phyloP scores from a whole-genome alignment of 1,284 basidiomycete species.

The Xanthoconium separans region DNA sequence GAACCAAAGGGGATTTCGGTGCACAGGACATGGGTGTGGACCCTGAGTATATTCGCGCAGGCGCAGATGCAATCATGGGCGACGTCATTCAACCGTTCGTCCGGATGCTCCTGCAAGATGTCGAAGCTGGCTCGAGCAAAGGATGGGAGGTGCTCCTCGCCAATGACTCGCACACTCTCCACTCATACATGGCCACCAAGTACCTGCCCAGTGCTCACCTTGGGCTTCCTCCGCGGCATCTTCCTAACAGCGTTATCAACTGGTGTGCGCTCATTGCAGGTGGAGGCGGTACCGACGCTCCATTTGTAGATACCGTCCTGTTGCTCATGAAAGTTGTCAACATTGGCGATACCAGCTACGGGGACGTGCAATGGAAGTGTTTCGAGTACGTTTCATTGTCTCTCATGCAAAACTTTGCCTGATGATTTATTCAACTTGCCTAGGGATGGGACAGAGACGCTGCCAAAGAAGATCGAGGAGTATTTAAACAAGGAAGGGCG shows the following conservation, averaged over 20 bases:
- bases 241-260: constrained; percentile 19
- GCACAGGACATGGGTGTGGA: constrained; percentile 12
- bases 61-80: constrained; percentile 6
- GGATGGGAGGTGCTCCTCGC: constrained; percentile 17
- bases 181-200: constrained; percentile 19
- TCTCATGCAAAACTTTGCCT: background rate
- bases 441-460: constrained; percentile 13
- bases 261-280: constrained; percentile 20
- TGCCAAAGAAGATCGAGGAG: constrained; percentile 11
- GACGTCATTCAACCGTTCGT: constrained; percentile 15
- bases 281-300: background rate
- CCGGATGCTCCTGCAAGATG: constrained; percentile 9
- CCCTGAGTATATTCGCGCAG: constrained; percentile 11
- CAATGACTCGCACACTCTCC: constrained; percentile 11
- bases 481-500: constrained; percentile 1
- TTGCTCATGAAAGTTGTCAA: accelerated
- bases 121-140: background rate
- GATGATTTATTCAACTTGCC: background rate
- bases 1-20: constrained; percentile 4
- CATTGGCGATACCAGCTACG: background rate
- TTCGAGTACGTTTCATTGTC: constrained; percentile 4
- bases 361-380: constrained; percentile 13
- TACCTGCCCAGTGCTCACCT: constrained; percentile 19
- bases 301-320: constrained; percentile 4
- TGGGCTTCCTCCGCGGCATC: constrained; percentile 9